Evolutionary conservation across 352 stramenopile genomes (phyloP).

Genomic region (Pythium scleroteichum): DNA sequence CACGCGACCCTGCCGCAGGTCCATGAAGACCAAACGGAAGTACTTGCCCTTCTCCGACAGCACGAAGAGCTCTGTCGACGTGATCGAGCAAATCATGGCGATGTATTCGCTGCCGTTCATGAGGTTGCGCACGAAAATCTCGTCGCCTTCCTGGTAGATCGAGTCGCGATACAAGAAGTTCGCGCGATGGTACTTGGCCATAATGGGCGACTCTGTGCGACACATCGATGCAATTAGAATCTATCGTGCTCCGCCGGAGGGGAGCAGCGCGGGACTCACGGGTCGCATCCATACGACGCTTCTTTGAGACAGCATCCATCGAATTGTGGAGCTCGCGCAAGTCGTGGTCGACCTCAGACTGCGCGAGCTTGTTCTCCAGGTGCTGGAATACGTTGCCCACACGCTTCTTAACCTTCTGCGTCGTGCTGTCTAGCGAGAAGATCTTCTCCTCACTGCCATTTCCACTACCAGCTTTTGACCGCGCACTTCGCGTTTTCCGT

Average conservation of each 20-base stretch:
- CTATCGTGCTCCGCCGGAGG: background rate
- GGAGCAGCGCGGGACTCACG: background rate
- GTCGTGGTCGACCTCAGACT: slow-evolving; percentile 74
- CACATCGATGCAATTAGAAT: slow-evolving; percentile 3
- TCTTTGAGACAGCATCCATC: slow-evolving; percentile 48
- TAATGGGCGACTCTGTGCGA: slow-evolving; percentile 36
- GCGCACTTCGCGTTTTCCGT: slow-evolving; percentile 74
- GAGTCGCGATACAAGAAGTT: slow-evolving; percentile 77
- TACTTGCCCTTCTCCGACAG: slow-evolving; percentile 83
- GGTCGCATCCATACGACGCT: slow-evolving; percentile 58
- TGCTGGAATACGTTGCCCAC: slow-evolving; percentile 65
- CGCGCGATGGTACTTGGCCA: slow-evolving; percentile 67
- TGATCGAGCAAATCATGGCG: slow-evolving; percentile 69
- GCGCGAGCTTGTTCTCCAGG: slow-evolving; percentile 67
- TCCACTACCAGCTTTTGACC: slow-evolving; percentile 43
- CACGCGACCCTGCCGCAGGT: slow-evolving; percentile 67
- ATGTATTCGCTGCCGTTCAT: slow-evolving; percentile 56
- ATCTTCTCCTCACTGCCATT: slow-evolving; percentile 28
- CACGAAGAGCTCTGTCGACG: slow-evolving; percentile 71
- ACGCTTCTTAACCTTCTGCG: slow-evolving; percentile 75
- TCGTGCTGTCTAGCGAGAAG: slow-evolving; percentile 40
- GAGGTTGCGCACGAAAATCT: slow-evolving; percentile 73
- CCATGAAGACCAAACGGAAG: slow-evolving; percentile 70
- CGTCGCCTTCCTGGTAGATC: slow-evolving; percentile 80
- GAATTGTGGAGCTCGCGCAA: slow-evolving; percentile 48